Evolutionary conservation across 192 early-diverging fungal genomes (phyloP).

Genomic region (Entomortierella parvispora): DNA sequence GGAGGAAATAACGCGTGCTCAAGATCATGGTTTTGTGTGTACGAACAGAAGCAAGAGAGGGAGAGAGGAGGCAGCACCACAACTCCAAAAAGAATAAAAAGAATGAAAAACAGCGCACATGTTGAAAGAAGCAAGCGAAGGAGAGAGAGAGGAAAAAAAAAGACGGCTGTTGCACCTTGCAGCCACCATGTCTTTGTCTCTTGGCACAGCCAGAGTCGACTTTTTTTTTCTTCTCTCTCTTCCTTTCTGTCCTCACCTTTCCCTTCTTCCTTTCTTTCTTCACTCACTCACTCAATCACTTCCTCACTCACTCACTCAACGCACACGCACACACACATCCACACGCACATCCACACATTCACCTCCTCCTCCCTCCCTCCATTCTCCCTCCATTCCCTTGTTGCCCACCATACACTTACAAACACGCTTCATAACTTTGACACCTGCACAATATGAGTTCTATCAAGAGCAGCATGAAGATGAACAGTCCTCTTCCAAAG

Average conservation of each 20-base stretch:
- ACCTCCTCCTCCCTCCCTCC: background rate
- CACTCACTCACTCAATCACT: background rate
- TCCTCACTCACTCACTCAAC: background rate
- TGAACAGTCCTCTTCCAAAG: conserved; percentile 47
- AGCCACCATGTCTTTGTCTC: too few relatives aligned
- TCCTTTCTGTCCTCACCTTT: background rate
- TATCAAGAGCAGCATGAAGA: conserved; percentile 39
- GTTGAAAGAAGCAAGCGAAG: too few relatives aligned
- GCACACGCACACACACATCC: background rate
- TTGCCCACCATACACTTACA: background rate
- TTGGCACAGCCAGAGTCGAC: too few relatives aligned
- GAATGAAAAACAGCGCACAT: too few relatives aligned
- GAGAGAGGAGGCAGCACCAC: too few relatives aligned
- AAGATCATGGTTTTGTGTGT: too few relatives aligned
- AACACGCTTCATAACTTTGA: too few relatives aligned
- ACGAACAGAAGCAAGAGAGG: too few relatives aligned
- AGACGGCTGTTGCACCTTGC: too few relatives aligned
- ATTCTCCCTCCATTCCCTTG: background rate
- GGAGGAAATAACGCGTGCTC: too few relatives aligned
- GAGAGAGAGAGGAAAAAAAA: too few relatives aligned
- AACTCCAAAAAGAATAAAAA: too few relatives aligned
- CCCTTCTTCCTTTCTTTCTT: background rate
- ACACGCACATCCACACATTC: conserved; percentile 11
- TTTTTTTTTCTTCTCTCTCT: conserved; percentile 4
- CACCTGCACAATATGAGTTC: conserved; percentile 29